A percentile compares a stretch with the other conserved stretches of the same genome.
Evolutionary conservation across 2,329 filamentous ascomycete genomes (phyloP).

Genomic region (Verticillium longisporum): DNA sequence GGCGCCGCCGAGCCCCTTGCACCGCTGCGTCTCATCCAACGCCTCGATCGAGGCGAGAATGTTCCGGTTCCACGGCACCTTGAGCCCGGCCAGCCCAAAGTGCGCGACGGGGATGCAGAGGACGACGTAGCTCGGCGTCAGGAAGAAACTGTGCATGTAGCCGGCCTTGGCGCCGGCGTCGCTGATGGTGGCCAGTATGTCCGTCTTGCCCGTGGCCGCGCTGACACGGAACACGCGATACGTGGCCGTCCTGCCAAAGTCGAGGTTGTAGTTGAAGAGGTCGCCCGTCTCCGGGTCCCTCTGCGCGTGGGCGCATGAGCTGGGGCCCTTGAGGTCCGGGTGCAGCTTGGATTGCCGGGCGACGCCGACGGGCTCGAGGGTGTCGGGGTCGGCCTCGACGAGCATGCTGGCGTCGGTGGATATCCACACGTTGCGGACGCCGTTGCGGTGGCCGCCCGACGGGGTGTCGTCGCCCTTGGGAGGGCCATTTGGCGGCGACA

Average conservation of each 20-base stretch:
- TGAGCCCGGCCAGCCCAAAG: constrained; percentile 48
- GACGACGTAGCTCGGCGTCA: constrained; percentile 64
- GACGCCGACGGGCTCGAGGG: constrained; percentile 65
- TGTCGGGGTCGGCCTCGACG: constrained; percentile 60
- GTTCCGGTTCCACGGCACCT: constrained; percentile 59
- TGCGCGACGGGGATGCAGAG: constrained; percentile 67
- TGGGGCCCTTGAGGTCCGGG: constrained; percentile 57
- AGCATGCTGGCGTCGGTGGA: constrained; percentile 49
- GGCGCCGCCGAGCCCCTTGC: constrained; percentile 71
- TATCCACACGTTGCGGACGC: constrained; percentile 42
- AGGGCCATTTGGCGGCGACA: constrained; percentile 19
- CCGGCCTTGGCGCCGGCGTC: constrained; percentile 42
- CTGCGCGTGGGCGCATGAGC: constrained; percentile 66
- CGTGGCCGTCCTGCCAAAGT: constrained; percentile 44
- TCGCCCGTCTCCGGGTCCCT: constrained; percentile 68
- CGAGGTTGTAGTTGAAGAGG: constrained; percentile 76
- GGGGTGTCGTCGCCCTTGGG: constrained; percentile 1
- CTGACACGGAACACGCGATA: constrained; percentile 67
- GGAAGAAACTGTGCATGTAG: constrained; percentile 79
- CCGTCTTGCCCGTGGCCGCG: constrained; percentile 55
- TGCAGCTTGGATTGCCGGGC: constrained; percentile 56
- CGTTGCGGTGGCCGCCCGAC: constrained; percentile 22
- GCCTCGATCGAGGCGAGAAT: constrained; percentile 60
- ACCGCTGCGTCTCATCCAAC: constrained; percentile 49
- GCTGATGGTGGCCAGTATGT: constrained; percentile 62